Evolutionary conservation across 768 basidiomycete species (phyloP).

Genomic region (Amanita polypyramis): DNA sequence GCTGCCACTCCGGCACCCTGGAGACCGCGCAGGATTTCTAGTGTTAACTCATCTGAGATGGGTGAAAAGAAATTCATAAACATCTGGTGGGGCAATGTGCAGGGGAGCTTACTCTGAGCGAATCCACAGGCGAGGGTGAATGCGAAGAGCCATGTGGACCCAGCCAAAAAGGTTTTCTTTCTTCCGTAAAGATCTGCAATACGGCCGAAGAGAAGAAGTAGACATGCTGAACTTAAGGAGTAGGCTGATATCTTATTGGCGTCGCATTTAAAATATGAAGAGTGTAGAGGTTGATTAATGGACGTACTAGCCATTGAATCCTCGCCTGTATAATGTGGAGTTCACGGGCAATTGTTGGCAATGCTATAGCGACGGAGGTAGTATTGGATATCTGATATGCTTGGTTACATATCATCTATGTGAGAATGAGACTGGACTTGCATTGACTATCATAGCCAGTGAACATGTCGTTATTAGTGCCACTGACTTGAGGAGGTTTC

Average conservation of each 20-base stretch:
- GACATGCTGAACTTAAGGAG: conserved; percentile 61
- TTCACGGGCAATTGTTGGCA: conserved; percentile 41
- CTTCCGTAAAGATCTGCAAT: conserved; percentile 74
- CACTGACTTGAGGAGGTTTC: conserved; percentile 9
- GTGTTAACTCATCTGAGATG: conserved; percentile 37
- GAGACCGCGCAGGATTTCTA: conserved; percentile 65
- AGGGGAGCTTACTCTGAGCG: conserved; percentile 29
- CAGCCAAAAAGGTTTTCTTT: conserved; percentile 54
- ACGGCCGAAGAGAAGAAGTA: conserved; percentile 69
- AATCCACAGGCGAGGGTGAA: conserved; percentile 63
- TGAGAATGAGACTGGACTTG: conserved; percentile 9
- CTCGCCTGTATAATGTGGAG: conserved; percentile 38
- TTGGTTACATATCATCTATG: background rate
- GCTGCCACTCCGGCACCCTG: conserved; percentile 80
- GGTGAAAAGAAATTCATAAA: background rate
- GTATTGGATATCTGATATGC: conserved; percentile 25
- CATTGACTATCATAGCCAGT: conserved; percentile 27
- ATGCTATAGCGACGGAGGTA: conserved; percentile 39
- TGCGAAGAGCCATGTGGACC: conserved; percentile 39
- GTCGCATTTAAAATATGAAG: background rate
- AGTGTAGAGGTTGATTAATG: conserved; percentile 9
- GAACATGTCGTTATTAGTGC: conserved; percentile 25
- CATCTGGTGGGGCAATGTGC: background rate
- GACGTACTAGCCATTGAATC: conserved; percentile 46
- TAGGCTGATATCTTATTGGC: conserved; percentile 36